phyloP scores from a whole-genome alignment of 2,329 filamentous ascomycete species.

The Pseudogymnoascus sp. region DNA sequence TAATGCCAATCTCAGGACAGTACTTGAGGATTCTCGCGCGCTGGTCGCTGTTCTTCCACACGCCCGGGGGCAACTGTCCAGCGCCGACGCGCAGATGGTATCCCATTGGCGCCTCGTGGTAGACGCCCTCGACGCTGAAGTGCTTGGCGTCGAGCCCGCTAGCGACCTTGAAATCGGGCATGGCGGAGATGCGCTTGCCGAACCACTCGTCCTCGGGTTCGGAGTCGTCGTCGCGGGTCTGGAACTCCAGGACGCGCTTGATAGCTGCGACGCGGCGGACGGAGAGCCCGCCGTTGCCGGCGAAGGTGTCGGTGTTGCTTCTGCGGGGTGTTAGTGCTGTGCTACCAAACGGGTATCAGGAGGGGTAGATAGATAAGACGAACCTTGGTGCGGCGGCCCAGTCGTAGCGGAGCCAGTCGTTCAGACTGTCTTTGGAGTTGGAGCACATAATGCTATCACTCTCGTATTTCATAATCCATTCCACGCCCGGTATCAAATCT shows the following conservation, averaged over 20 bases:
- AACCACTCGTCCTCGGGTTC: constrained; percentile 50
- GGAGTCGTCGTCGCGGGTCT: constrained; percentile 41
- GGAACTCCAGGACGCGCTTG: constrained; percentile 38
- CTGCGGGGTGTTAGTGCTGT: constrained; percentile 20
- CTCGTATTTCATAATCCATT: constrained; percentile 47
- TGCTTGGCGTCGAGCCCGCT: constrained; percentile 30
- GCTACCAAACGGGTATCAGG: not conserved
- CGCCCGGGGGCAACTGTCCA: constrained; percentile 31
- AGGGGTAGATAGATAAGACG: constrained; percentile 10
- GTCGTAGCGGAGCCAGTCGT: constrained; percentile 45
- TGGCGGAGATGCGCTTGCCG: constrained; percentile 36
- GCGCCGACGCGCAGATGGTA: constrained; percentile 43
- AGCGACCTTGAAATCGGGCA: constrained; percentile 42
- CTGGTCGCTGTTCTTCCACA: constrained; percentile 38
- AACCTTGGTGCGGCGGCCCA: constrained; percentile 46
- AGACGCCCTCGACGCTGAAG: constrained; percentile 42
- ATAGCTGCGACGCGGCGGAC: constrained; percentile 45
- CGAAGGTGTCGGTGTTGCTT: constrained; percentile 35
- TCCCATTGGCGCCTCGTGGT: constrained; percentile 43
- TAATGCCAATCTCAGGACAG: constrained; percentile 46
- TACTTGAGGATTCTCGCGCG: constrained; percentile 44
- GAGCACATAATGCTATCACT: constrained; percentile 48
- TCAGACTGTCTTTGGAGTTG: constrained; percentile 41
- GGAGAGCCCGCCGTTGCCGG: constrained; percentile 46
- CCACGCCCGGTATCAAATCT: constrained; percentile 39